phyloP scores from a whole-genome alignment of 2,329 filamentous ascomycete genomes.

The Alternaria sp. region DNA sequence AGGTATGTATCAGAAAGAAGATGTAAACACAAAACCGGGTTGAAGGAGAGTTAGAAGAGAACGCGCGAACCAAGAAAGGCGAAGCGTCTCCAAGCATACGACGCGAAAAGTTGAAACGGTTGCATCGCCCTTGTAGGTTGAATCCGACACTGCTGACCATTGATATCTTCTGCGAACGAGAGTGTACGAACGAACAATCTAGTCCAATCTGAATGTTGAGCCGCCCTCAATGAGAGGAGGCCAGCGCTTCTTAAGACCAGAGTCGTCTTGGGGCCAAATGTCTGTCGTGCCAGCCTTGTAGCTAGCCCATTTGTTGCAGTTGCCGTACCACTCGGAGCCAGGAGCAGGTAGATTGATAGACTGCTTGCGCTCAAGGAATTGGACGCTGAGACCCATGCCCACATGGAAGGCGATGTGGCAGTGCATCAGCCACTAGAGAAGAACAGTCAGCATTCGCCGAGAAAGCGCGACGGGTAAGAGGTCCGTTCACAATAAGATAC shows the following conservation, averaged over 20 bases:
- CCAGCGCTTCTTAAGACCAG: slow-evolving; percentile 49
- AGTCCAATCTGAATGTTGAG: slow-evolving; percentile 7
- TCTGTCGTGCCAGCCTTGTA: slow-evolving; percentile 26
- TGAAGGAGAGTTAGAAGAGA: slow-evolving; percentile 20
- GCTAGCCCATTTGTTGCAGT: slow-evolving; percentile 35
- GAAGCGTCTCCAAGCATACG: neutral
- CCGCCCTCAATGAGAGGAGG: slow-evolving; percentile 21
- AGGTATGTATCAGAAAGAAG: neutral
- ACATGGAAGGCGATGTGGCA: slow-evolving; percentile 44
- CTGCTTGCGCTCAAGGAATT: slow-evolving; percentile 36
- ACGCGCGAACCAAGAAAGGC: neutral
- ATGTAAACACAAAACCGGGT: neutral
- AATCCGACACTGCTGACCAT: neutral
- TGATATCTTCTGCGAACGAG: neutral
- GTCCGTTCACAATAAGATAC: neutral
- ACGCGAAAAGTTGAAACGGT: neutral
- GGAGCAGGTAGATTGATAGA: slow-evolving; percentile 30
- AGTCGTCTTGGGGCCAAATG: slow-evolving; percentile 51
- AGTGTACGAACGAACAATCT: neutral
- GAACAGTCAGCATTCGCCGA: neutral
- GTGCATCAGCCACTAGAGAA: slow-evolving; percentile 37
- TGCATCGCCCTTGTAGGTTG: neutral
- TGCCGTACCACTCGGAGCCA: slow-evolving; percentile 38
- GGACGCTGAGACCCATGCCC: slow-evolving; percentile 36
- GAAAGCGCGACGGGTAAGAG: neutral